A percentile compares a stretch with the other conserved stretches of the same genome.
Evolutionary conservation across 768 basidiomycete species (phyloP).

Genomic region (Phaeotremella skinneri): DNA sequence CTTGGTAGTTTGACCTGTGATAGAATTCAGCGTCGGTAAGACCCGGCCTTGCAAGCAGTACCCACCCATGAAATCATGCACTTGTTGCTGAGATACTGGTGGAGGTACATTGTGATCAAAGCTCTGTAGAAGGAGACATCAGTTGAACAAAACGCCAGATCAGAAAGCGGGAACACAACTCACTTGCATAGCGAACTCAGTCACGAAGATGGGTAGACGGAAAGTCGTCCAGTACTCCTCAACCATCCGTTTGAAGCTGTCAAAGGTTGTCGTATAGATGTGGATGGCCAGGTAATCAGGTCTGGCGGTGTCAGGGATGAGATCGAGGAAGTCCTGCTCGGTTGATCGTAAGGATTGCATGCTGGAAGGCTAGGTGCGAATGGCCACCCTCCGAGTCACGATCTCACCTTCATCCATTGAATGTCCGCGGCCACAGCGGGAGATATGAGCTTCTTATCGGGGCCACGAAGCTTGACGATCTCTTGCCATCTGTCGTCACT

Average conservation of each 20-base stretch:
- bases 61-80: constrained; percentile 48
- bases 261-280: constrained; percentile 47
- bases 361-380: neutral
- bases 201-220: constrained; percentile 33
- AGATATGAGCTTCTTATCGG: constrained; percentile 30
- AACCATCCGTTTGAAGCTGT: constrained; percentile 25
- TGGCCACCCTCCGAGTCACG: neutral
- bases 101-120: constrained; percentile 38
- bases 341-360: neutral
- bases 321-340: constrained; percentile 28
- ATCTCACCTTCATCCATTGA: constrained; percentile 37
- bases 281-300: constrained; percentile 40
- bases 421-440: constrained; percentile 35
- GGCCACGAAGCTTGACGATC: constrained; percentile 23
- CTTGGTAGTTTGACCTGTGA: constrained; percentile 36
- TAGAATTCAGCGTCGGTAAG: neutral
- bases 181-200: constrained; percentile 44
- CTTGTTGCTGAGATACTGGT: constrained; percentile 35
- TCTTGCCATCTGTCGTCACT: constrained; percentile 30
- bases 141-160: no score
- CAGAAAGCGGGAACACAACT: neutral
- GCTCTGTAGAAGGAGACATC: constrained; percentile 17
- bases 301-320: constrained; percentile 16
- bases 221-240: constrained; percentile 31
- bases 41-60: neutral